Percentiles rank a stretch among this genome's conserved stretches.
phyloP scores from a whole-genome alignment of 768 basidiomycete species.

The Coprinellus micaceus region DNA sequence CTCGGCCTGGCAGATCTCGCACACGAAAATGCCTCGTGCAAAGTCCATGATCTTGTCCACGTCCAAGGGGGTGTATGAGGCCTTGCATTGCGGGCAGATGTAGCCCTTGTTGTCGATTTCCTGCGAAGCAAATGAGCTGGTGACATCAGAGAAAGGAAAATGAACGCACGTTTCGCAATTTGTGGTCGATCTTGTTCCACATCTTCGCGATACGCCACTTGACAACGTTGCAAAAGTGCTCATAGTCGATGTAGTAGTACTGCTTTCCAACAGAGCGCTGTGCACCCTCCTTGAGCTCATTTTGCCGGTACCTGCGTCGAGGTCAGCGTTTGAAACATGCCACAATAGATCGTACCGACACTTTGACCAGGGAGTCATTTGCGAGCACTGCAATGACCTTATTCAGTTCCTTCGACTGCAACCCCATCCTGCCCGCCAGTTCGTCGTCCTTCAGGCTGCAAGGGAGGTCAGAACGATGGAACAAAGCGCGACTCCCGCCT shows the following conservation, averaged over 20 bases:
- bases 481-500: neutral
- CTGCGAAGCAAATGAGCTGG: slow-evolving; percentile 35
- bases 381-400: slow-evolving; percentile 82
- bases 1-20: slow-evolving; percentile 85
- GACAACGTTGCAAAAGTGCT: slow-evolving; percentile 93
- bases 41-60: slow-evolving; percentile 82
- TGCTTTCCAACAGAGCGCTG: slow-evolving; percentile 83
- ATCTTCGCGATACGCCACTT: slow-evolving; percentile 96
- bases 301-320: slow-evolving; percentile 71
- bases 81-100: slow-evolving; percentile 85
- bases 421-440: slow-evolving; percentile 83
- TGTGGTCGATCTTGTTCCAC: slow-evolving; percentile 84
- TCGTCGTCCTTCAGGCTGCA: slow-evolving; percentile 89
- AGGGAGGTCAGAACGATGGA: slow-evolving; percentile 10
- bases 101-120: slow-evolving; percentile 98
- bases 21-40: slow-evolving; percentile 60
- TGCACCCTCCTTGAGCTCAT: slow-evolving; percentile 87
- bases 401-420: slow-evolving; percentile 86
- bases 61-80: slow-evolving; percentile 82
- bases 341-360: slow-evolving; percentile 46
- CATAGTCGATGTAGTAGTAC: slow-evolving; percentile 97
- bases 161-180: slow-evolving; percentile 74
- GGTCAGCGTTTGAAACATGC: neutral
- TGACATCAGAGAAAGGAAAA: neutral
- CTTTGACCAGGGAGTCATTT: slow-evolving; percentile 72